These are phyloP conservation scores for Cornus florida DNA, from an alignment of 148 eudicot genomes.

Conservation along the genomic window DNA sequence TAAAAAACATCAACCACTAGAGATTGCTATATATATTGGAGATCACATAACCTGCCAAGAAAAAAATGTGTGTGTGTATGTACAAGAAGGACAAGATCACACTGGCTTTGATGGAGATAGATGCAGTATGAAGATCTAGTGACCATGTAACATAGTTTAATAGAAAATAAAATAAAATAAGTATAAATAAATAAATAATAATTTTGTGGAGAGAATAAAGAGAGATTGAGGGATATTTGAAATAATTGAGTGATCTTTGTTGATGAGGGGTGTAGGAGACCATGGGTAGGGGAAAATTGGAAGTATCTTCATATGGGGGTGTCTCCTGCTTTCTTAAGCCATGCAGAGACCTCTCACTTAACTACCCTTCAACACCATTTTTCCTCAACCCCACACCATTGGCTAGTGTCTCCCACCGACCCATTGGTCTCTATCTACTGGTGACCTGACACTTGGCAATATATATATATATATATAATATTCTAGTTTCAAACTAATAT, in stretches of 20 bases:
- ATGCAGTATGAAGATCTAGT: not conserved
- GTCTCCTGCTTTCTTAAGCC: not conserved
- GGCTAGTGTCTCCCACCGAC: constrained; percentile 1
- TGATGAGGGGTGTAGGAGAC: not conserved
- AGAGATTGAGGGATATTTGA: not conserved
- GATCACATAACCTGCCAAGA: too few relatives aligned
- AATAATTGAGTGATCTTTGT: not conserved
- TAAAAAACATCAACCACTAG: too few relatives aligned
- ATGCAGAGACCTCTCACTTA: not conserved
- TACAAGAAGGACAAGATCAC: not conserved
- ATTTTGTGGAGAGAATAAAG: not conserved
- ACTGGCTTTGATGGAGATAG: not conserved
- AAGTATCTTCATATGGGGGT: not conserved
- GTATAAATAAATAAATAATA: too few relatives aligned
- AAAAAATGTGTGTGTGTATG: not conserved
- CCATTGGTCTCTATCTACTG: not conserved
- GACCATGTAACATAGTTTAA: not conserved
- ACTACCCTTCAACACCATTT: not conserved
- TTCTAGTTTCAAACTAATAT: too few relatives aligned
- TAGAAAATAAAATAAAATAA: too few relatives aligned
- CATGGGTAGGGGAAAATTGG: not conserved
- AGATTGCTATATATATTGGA: too few relatives aligned
- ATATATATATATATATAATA: too few relatives aligned
- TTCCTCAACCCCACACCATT: not conserved
- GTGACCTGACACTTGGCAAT: not conserved